These are phyloP conservation scores for Penicillium verhagenii DNA, from an alignment of 495 filamentous ascomycete species.

Conservation along the genomic window DNA sequence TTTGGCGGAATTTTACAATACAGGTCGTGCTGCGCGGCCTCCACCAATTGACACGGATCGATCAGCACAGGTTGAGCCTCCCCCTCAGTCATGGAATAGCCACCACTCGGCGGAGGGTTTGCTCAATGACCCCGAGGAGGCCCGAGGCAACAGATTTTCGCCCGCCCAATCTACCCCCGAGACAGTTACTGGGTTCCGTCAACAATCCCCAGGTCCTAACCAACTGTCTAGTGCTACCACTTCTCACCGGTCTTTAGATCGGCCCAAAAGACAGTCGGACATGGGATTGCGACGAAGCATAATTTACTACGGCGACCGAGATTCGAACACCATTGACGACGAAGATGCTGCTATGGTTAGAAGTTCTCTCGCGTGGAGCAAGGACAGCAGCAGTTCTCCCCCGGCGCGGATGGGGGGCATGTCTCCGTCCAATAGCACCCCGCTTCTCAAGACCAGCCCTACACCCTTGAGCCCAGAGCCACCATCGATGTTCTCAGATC, in stretches of 20 bases:
- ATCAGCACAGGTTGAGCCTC: conserved; percentile 52
- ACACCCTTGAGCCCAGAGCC: conserved; percentile 13
- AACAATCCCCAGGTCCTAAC: conserved; percentile 22
- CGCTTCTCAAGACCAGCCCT: conserved; percentile 39
- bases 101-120: conserved; percentile 63
- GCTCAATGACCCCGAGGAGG: conserved; percentile 35
- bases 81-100: conserved; percentile 69
- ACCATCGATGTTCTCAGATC: conserved; percentile 21
- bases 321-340: conserved; percentile 53
- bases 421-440: conserved; percentile 41
- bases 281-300: conserved; percentile 47
- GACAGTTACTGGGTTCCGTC: conserved; percentile 15
- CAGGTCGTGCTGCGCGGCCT: conserved; percentile 35
- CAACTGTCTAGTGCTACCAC: conserved; percentile 31
- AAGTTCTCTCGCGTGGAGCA: conserved; percentile 53
- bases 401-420: conserved; percentile 23
- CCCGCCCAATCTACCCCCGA: conserved; percentile 9
- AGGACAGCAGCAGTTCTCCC: conserved; percentile 35
- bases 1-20: conserved; percentile 15
- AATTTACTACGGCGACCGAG: conserved; percentile 42
- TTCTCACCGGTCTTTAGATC: conserved; percentile 38
- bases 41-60: conserved; percentile 60
- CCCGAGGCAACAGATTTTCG: conserved; percentile 1
- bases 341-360: conserved; percentile 68
- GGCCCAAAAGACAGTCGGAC: conserved; percentile 31